Conservation (phyloP, 495 filamentous ascomycete species). For the Aspergillus taichungensis region DNA sequence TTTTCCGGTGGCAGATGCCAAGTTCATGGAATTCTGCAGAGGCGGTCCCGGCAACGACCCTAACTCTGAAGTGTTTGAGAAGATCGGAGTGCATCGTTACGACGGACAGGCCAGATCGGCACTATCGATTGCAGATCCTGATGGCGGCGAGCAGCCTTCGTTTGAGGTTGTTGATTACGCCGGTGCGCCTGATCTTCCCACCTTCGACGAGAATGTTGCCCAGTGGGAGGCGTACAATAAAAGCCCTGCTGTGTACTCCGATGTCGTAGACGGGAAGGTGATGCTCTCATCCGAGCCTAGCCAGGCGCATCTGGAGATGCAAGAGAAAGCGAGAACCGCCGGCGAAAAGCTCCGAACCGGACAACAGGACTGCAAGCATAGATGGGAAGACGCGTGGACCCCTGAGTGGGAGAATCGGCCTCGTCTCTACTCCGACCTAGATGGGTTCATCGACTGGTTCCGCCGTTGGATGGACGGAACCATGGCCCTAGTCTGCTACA, state of each 20-base stretch:
- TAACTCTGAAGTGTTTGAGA: conserved; percentile 6
- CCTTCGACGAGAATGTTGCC: not conserved
- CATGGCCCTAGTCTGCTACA: conserved; percentile 2
- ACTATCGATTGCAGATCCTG: too few species aligned
- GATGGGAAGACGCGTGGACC: conserved; percentile 6
- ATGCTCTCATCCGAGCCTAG: conserved; percentile 4
- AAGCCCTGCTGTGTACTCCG: conserved; percentile 9
- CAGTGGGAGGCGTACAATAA: conserved; percentile 11
- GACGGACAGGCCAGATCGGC: not conserved
- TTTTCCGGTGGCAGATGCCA: conserved; percentile 6
- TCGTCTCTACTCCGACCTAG: conserved; percentile 3
- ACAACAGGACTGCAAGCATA: not conserved
- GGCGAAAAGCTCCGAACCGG: not conserved
- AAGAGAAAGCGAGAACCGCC: not conserved
- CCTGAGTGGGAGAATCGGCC: conserved; percentile 16
- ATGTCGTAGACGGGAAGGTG: conserved; percentile 8
- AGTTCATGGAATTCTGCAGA: conserved; percentile 12
- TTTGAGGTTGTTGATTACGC: too few species aligned
- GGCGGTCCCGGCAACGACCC: conserved; percentile 16
- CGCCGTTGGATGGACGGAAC: conserved; percentile 17
- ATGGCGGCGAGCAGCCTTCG: too few species aligned
- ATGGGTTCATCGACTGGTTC: conserved; percentile 10
- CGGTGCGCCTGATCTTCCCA: too few species aligned
- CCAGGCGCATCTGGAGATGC: conserved; percentile 5
- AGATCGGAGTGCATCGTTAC: conserved; percentile 5